Percentiles rank a stretch among this genome's conserved stretches.
Conservation (phyloP, 176 grass and related monocot species). For the Poa annua region DNA sequence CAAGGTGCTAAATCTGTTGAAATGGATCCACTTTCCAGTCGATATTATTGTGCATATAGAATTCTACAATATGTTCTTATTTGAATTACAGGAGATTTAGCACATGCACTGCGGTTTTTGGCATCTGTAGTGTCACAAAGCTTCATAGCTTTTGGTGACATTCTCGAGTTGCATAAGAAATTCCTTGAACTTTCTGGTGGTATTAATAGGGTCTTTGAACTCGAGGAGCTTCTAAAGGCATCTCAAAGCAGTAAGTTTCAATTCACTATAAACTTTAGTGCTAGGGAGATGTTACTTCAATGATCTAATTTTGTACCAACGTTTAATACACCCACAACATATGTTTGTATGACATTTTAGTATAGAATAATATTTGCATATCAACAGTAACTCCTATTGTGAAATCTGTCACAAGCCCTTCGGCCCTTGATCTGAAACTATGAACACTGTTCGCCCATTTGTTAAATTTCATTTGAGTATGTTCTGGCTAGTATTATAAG, state of each 20-base stretch:
- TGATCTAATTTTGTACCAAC: background rate
- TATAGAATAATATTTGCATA: slow-evolving; percentile 10
- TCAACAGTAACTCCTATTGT: background rate
- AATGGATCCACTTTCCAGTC: background rate
- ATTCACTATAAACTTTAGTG: background rate
- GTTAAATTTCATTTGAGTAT: background rate
- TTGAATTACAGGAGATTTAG: slow-evolving; percentile 74
- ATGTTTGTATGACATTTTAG: background rate
- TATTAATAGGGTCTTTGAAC: slow-evolving; percentile 95
- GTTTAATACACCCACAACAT: background rate
- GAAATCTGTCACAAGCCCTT: background rate
- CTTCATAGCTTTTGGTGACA: slow-evolving; percentile 98
- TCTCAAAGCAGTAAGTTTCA: slow-evolving; percentile 79
- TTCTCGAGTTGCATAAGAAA: slow-evolving; percentile 93
- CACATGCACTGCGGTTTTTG: slow-evolving; percentile 91
- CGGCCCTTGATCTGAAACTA: slow-evolving; percentile 24
- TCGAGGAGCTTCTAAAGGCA: slow-evolving; percentile 88
- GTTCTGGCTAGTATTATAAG: slow-evolving; percentile 10
- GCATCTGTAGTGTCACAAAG: slow-evolving; percentile 98
- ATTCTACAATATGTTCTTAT: slow-evolving; percentile 13
- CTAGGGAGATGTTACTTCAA: background rate
- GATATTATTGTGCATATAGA: slow-evolving; percentile 23
- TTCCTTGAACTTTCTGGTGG: slow-evolving; percentile 94
- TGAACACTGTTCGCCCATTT: background rate
- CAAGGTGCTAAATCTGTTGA: slow-evolving; percentile 59